Conservation (phyloP, 768 basidiomycete genomes). For the Dictyophora rubrovolvata region DNA sequence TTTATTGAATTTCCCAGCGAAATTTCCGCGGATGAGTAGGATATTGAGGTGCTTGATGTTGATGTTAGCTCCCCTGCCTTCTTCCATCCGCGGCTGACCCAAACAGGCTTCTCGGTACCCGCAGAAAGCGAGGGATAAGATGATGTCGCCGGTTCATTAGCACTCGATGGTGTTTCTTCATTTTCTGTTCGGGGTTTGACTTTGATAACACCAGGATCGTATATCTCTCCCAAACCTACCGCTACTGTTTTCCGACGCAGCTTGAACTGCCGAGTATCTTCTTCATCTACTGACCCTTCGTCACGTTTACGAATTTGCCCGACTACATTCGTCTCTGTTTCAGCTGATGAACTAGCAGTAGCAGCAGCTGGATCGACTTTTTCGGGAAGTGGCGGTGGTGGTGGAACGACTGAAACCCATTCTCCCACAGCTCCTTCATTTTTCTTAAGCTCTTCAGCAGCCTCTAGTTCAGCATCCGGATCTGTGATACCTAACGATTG, state of each 20-base stretch:
- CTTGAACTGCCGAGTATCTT: conserved; percentile 49
- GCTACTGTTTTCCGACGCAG: conserved; percentile 51
- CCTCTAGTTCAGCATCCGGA: conserved; percentile 56
- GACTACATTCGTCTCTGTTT: conserved; percentile 17
- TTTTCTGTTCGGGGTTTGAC: conserved; percentile 45
- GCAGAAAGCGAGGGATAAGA: conserved; percentile 3
- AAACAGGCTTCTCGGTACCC: conserved; percentile 19
- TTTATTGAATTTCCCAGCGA: neutral
- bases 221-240: conserved; percentile 64
- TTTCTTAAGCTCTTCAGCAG: conserved; percentile 50
- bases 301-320: conserved; percentile 14
- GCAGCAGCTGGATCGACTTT: conserved; percentile 8
- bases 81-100: conserved; percentile 29
- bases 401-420: conserved; percentile 58
- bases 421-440: conserved; percentile 65
- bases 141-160: conserved; percentile 1
- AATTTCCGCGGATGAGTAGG: neutral
- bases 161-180: conserved; percentile 30
- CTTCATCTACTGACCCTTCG: conserved; percentile 30
- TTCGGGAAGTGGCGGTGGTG: conserved; percentile 16
- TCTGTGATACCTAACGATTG: conserved; percentile 73
- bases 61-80: conserved; percentile 17
- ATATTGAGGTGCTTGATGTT: conserved; percentile 21
- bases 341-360: conserved; percentile 11
- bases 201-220: conserved; percentile 64